These are phyloP conservation scores for Prunus persica DNA, from an alignment of 306 rosid species.

Conservation along the genomic window DNA sequence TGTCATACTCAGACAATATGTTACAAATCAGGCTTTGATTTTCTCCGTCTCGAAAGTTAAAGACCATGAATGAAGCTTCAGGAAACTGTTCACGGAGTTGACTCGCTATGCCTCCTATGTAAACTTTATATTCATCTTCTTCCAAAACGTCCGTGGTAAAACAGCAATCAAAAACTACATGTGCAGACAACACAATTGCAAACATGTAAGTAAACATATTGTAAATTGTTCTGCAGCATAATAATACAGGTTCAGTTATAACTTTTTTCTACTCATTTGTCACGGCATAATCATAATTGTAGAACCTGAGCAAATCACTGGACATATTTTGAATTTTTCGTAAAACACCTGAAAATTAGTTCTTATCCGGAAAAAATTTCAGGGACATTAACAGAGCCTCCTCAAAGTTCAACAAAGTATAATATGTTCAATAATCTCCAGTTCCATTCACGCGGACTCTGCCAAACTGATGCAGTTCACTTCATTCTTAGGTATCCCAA, in stretches of 20 bases:
- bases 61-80: constrained; percentile 92
- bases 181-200: constrained; percentile 25
- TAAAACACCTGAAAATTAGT: neutral
- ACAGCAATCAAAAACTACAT: constrained; percentile 93
- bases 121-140: constrained; percentile 65
- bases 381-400: neutral
- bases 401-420: neutral
- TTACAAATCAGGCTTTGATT: constrained; percentile 60
- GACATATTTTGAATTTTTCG: neutral
- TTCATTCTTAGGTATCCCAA: neutral
- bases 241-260: neutral
- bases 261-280: neutral
- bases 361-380: neutral
- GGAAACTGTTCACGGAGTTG: constrained; percentile 70
- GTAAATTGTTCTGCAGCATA: constrained; percentile 18
- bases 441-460: neutral
- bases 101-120: constrained; percentile 66
- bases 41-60: constrained; percentile 93
- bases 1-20: constrained; percentile 67
- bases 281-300: neutral
- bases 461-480: neutral
- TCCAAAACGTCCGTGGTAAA: constrained; percentile 81
- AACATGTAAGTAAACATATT: constrained; percentile 8
- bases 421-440: neutral
- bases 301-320: neutral